phyloP scores from a whole-genome alignment of 441 rosid species.

The Biscutella laevigata region DNA sequence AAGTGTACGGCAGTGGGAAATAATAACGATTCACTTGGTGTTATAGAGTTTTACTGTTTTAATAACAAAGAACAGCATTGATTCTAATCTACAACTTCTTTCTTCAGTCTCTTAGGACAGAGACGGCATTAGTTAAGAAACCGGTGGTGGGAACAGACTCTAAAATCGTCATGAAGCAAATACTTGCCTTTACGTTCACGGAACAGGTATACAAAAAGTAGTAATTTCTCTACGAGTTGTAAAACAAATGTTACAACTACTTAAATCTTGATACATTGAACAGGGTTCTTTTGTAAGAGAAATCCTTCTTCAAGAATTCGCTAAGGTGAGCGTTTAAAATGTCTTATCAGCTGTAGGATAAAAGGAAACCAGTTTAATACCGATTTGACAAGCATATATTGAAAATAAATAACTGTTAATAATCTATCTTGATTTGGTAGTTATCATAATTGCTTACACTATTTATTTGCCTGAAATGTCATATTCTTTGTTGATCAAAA shows the following conservation, averaged over 20 bases:
- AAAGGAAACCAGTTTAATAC: neutral
- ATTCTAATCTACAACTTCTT: neutral
- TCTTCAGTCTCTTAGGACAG: constrained; percentile 75
- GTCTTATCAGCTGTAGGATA: neutral
- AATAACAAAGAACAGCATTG: neutral
- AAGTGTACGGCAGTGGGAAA: neutral
- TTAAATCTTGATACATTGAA: constrained; percentile 17
- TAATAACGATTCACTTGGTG: neutral
- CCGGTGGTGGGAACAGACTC: constrained; percentile 43
- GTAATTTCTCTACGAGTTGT: neutral
- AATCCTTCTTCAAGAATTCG: constrained; percentile 73
- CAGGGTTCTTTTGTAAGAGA: constrained; percentile 91
- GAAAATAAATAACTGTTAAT: neutral
- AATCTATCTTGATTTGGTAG: too few relatives aligned
- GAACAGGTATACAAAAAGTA: constrained; percentile 47
- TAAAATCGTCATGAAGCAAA: constrained; percentile 51
- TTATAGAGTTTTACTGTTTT: neutral
- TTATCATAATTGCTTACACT: too few relatives aligned
- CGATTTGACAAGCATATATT: constrained; percentile 1
- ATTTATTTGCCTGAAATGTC: neutral
- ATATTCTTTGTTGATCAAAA: neutral
- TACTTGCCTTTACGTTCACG: constrained; percentile 75
- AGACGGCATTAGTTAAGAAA: constrained; percentile 45
- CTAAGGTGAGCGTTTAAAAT: constrained; percentile 50
- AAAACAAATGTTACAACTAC: neutral